Conservation (phyloP, 1,284 basidiomycete genomes). For the Pseudozyma thailandica region DNA sequence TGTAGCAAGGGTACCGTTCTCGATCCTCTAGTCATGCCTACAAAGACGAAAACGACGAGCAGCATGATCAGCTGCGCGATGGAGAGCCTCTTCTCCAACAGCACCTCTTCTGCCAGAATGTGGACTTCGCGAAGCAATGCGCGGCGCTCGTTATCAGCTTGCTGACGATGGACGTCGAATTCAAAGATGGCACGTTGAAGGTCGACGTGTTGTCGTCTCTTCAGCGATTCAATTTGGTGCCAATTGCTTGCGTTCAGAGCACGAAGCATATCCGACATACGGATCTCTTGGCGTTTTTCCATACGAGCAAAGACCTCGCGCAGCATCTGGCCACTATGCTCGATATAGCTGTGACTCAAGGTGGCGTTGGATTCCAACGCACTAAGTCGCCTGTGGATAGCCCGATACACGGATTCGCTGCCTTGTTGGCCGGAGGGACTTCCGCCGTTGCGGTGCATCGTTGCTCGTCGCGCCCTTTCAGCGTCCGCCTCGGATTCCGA, state of each 20-base stretch:
- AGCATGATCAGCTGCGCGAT: slow-evolving; percentile 83
- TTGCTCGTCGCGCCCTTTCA: slow-evolving; percentile 19
- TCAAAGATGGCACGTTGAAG: slow-evolving; percentile 77
- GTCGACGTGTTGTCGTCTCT: slow-evolving; percentile 68
- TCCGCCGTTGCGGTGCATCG: slow-evolving; percentile 1
- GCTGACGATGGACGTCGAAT: slow-evolving; percentile 77
- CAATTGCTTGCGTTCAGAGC: slow-evolving; percentile 69
- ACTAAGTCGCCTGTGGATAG: slow-evolving; percentile 90
- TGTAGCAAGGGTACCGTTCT: slow-evolving; percentile 58
- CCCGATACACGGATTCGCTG: slow-evolving; percentile 87
- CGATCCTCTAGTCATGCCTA: slow-evolving; percentile 83
- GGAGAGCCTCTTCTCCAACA: slow-evolving; percentile 83
- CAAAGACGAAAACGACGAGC: slow-evolving; percentile 81
- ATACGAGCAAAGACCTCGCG: slow-evolving; percentile 80
- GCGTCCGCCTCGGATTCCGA: slow-evolving; percentile 5
- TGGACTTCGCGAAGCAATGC: slow-evolving; percentile 77
- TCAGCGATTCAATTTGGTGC: slow-evolving; percentile 70
- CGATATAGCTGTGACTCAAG: slow-evolving; percentile 85
- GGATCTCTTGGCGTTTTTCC: slow-evolving; percentile 70
- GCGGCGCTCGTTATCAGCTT: slow-evolving; percentile 77
- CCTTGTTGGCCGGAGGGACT: slow-evolving; percentile 18
- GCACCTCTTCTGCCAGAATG: slow-evolving; percentile 79
- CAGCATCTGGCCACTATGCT: slow-evolving; percentile 84
- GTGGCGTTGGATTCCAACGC: slow-evolving; percentile 89
- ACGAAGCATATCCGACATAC: slow-evolving; percentile 76